Base-by-base conservation (phyloP, 352 stramenopile species). In the Globisporangium cederbergense region DNA sequence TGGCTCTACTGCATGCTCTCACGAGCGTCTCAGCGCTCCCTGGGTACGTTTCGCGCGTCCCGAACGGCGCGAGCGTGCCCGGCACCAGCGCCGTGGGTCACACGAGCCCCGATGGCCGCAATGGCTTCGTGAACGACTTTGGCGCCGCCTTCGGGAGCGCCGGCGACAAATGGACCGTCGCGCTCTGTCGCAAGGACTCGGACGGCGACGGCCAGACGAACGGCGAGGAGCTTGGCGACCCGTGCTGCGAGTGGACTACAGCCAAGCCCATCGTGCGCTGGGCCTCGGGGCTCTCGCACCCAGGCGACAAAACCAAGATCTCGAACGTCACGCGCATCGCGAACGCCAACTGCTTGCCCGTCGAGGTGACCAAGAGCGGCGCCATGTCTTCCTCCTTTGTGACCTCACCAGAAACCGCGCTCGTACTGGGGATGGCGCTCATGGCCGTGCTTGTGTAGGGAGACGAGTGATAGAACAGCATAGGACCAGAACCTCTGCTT, bases 171-270 rank as follows among this genome's bases (percentile, higher is more conserved):
- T 89, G 79, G 79, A 83, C 71, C 1, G 42, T 43, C 5, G 58
- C 46, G 10, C 56, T 83, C 53, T 83, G 75, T 32, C 42, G 70
- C 34, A 59, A 53, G 18, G 74, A 81, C 65, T 75, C 70, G 36
- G 70, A 76, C 25, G 67, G 67, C 42, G 79, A 89, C 62, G 79
- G 77, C 8, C 61, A 72, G 36, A 86, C 73, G 42, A 89, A 89
- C 61, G 79, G 79, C 10, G 50, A 85, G 52, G 79, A 89, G 62
- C 72, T 89, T 13, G 79, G 79, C 7, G 79, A 89, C 49, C 80
- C 79, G 25, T 70, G 72, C 64, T 89, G 80, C 49, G 43, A 49
- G 34, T 83, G 69, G 68, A 56, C 46, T 1, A 43, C 45, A 36
- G 60, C n/a, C 3, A 14, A 32, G 9, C 43, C 25, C 25, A 28